Percentiles rank a stretch among this genome's conserved stretches.
These are phyloP conservation scores for Craterostigma plantagineum DNA, from an alignment of 257 asterid genomes.

Conservation along the genomic window DNA sequence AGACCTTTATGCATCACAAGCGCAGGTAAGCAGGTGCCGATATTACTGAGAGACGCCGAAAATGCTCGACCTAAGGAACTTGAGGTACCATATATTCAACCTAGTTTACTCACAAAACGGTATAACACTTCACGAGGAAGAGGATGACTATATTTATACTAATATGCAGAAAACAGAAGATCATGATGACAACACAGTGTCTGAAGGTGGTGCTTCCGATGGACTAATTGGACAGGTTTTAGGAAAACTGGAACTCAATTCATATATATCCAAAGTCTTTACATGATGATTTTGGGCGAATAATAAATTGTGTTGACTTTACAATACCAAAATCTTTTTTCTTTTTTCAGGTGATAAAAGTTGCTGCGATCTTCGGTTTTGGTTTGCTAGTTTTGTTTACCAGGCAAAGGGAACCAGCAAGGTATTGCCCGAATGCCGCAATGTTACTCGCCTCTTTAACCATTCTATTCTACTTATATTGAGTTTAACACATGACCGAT, in stretches of 20 bases:
- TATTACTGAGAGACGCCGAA: constrained; percentile 13
- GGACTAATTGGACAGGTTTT: constrained; percentile 54
- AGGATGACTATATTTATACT: no score
- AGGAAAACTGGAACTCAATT: background rate
- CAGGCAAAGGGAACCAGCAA: constrained; percentile 51
- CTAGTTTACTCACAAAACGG: constrained; percentile 23
- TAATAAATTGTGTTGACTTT: no score
- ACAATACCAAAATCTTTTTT: no score
- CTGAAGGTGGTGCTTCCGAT: constrained; percentile 23
- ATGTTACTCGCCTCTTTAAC: no score
- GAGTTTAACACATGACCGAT: no score
- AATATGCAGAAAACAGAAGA: constrained; percentile 8
- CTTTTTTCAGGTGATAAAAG: constrained; percentile 47
- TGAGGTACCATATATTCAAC: constrained; percentile 12
- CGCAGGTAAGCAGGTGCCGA: constrained; percentile 32
- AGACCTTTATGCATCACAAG: constrained; percentile 44
- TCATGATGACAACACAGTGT: constrained; percentile 10
- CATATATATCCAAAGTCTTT: background rate
- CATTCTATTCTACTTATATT: no score
- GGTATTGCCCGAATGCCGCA: no score
- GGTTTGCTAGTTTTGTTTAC: constrained; percentile 67
- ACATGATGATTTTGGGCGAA: no score
- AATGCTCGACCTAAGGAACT: constrained; percentile 14
- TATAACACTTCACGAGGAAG: constrained; percentile 17
- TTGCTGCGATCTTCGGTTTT: constrained; percentile 55